Evolutionary conservation across 345 rosid species (phyloP).

Genomic region (Boechera divaricarpa): DNA sequence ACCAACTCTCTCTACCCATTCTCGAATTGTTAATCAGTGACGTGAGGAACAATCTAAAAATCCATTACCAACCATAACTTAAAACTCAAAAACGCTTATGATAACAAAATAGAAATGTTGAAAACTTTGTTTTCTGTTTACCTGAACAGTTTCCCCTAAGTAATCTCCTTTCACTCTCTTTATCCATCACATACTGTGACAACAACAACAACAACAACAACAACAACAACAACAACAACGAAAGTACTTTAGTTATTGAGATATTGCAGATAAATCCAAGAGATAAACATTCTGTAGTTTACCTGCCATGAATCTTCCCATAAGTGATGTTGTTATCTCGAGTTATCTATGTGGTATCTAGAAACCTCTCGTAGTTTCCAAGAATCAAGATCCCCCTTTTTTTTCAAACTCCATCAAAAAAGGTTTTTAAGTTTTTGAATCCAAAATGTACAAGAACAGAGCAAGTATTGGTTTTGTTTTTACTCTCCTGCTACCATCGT

Average conservation of each 20-base stretch:
- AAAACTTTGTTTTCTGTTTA: constrained; percentile 18
- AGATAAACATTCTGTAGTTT: not conserved
- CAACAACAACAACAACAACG: constrained; percentile 23
- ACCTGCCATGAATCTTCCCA: constrained; percentile 77
- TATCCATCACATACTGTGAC: constrained; percentile 65
- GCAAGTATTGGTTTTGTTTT: not conserved
- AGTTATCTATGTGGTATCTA: constrained; percentile 58
- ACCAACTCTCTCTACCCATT: constrained; percentile 81
- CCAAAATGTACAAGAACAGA: constrained; percentile 3
- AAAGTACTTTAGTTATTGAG: not conserved
- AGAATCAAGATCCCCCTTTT: constrained; percentile 77
- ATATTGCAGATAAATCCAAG: not conserved
- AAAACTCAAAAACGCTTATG: not conserved
- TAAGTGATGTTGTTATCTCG: constrained; percentile 72
- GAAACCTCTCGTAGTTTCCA: constrained; percentile 77
- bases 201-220: constrained; percentile 19
- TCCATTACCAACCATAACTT: not conserved
- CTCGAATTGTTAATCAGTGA: constrained; percentile 83
- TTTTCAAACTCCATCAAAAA: constrained; percentile 20
- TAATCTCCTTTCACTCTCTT: constrained; percentile 88
- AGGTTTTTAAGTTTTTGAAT: not conserved
- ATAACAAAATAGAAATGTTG: not conserved
- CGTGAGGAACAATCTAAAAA: constrained; percentile 75
- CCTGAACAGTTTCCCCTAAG: constrained; percentile 91
- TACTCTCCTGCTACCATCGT: constrained; percentile 99